A percentile compares a stretch with the other conserved stretches of the same genome.
Conservation (phyloP, 2,329 filamentous ascomycete species). For the Beauveria rudraprayagi region DNA sequence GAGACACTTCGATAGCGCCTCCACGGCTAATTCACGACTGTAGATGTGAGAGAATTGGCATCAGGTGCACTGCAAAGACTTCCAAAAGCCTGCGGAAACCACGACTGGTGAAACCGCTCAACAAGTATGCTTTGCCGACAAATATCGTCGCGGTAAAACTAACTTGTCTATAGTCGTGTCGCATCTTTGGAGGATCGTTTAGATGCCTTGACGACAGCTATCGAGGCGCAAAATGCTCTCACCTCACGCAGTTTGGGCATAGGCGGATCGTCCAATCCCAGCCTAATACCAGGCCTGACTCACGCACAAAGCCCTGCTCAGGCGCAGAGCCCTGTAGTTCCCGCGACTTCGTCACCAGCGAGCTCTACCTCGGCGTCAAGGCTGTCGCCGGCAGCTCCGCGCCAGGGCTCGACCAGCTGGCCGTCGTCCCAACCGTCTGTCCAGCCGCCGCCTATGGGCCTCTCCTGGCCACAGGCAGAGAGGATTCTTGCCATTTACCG, state of each 20-base stretch:
- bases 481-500: constrained; percentile 27
- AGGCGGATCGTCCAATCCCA: background rate
- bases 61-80: constrained; percentile 22
- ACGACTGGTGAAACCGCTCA: constrained; percentile 21
- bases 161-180: constrained; percentile 16
- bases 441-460: constrained; percentile 23
- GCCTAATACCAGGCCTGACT: background rate
- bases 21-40: background rate
- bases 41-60: constrained; percentile 21
- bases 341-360: constrained; percentile 8
- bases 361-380: constrained; percentile 5
- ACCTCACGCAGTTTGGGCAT: constrained; percentile 2
- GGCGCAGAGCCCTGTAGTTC: background rate
- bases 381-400: constrained; percentile 2
- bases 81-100: constrained; percentile 23
- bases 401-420: constrained; percentile 4
- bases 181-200: constrained; percentile 19
- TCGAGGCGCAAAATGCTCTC: constrained; percentile 10
- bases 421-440: background rate
- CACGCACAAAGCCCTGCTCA: background rate
- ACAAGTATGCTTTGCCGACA: constrained; percentile 16
- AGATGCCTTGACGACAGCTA: constrained; percentile 14
- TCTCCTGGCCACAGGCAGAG: constrained; percentile 32
- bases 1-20: background rate
- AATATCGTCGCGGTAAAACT: background rate